Evolutionary conservation across 2,329 filamentous ascomycete species (phyloP).

Genomic region (Rachicladosporium sp.): DNA sequence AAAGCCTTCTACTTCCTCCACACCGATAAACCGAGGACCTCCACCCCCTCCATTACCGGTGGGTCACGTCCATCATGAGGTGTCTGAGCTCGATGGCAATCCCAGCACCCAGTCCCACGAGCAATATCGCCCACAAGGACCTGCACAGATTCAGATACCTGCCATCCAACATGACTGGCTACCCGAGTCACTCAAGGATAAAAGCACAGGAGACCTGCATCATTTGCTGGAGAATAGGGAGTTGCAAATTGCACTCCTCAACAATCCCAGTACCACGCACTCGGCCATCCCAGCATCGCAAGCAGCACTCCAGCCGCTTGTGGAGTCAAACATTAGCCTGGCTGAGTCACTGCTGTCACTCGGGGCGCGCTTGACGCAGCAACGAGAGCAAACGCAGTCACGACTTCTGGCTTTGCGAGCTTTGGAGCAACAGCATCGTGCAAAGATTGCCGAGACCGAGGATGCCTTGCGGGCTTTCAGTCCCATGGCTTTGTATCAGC

Average conservation of each 20-base stretch:
- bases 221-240: conserved; percentile 51
- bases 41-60: conserved; percentile 34
- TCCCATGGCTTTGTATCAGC: conserved; percentile 74
- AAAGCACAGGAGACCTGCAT: conserved; percentile 70
- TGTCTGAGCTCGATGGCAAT: conserved; percentile 16
- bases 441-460: conserved; percentile 84
- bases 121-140: conserved; percentile 13
- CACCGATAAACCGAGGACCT: conserved; percentile 30
- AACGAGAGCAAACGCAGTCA: conserved; percentile 62
- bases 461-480: conserved; percentile 71
- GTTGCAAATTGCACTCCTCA: conserved; percentile 63
- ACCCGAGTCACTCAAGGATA: conserved; percentile 63
- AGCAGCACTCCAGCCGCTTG: conserved; percentile 48
- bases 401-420: conserved; percentile 73
- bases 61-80: conserved; percentile 17
- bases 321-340: conserved; percentile 60
- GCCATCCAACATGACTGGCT: conserved; percentile 56
- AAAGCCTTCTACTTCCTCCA: conserved; percentile 29
- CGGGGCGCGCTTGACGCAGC: conserved; percentile 45
- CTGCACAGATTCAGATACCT: conserved; percentile 11
- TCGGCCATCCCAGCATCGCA: conserved; percentile 57
- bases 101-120: conserved; percentile 11
- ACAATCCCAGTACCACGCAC: conserved; percentile 55
- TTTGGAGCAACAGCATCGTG: conserved; percentile 82
- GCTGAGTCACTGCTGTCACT: conserved; percentile 50